Conservation (phyloP, 495 filamentous ascomycete genomes). For the Glonium stellatum region DNA sequence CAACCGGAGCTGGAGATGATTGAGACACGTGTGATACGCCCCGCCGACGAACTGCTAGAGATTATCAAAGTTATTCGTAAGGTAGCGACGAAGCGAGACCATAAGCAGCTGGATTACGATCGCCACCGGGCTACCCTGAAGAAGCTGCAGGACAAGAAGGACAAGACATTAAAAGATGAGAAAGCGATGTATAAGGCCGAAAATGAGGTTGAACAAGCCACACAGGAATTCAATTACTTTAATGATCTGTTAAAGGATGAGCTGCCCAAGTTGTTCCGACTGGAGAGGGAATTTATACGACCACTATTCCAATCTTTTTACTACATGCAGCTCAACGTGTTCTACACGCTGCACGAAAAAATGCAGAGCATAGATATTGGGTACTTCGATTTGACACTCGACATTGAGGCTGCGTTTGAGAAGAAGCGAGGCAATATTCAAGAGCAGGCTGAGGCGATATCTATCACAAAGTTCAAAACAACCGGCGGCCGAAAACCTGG, state of each 20-base stretch:
- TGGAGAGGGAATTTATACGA: conserved; percentile 96
- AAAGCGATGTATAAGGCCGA: conserved; percentile 96
- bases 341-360: conserved; percentile 95
- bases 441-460: conserved; percentile 71
- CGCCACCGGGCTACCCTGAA: conserved; percentile 74
- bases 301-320: conserved; percentile 99
- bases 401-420: conserved; percentile 84
- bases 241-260: conserved; percentile 96
- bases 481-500: conserved; percentile 60
- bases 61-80: conserved; percentile 95
- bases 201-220: conserved; percentile 82
- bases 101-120: conserved; percentile 97
- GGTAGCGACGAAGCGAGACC: conserved; percentile 78
- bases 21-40: conserved; percentile 79
- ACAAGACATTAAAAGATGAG: conserved; percentile 92
- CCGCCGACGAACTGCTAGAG: conserved; percentile 89
- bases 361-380: conserved; percentile 96
- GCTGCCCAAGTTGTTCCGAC: conserved; percentile 79
- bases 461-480: conserved; percentile 83
- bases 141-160: conserved; percentile 96
- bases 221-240: conserved; percentile 93
- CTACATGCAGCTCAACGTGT: conserved; percentile 99
- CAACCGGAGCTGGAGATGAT: conserved; percentile 97
- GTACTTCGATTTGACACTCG: conserved; percentile 88
- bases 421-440: conserved; percentile 80